Evolutionary conservation across 305 asterid species (phyloP).

Genomic region (Solanum aculeatissimum): DNA sequence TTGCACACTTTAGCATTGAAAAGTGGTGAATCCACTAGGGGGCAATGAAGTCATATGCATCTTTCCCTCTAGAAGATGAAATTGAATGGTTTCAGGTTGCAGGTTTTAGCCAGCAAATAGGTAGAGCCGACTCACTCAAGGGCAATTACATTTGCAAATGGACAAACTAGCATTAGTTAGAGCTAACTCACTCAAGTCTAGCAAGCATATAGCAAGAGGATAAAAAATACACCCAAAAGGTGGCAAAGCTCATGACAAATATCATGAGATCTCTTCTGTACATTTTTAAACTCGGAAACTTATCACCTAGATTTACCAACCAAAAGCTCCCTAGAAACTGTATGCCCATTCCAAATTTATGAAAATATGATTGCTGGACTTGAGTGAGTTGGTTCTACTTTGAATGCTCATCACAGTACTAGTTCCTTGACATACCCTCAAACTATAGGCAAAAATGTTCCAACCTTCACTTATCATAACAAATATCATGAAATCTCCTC

Average conservation of each 20-base stretch:
- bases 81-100: background rate
- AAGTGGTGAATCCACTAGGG: background rate
- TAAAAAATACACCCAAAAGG: background rate
- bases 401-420: background rate
- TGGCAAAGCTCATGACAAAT: background rate
- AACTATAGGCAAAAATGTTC: background rate
- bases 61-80: background rate
- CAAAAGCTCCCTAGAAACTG: background rate
- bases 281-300: background rate
- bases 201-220: background rate
- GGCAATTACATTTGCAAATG: background rate
- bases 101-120: background rate
- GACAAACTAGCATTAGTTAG: background rate
- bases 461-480: background rate
- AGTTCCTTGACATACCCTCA: background rate
- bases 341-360: background rate
- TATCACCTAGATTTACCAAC: background rate
- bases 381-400: background rate
- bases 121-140: background rate
- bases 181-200: background rate
- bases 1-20: background rate
- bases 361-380: background rate
- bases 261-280: background rate
- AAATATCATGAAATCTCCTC: too few relatives aligned
- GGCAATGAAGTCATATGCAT: background rate